Base-by-base conservation (phyloP, 805 yeast genomes). In the Candida coquimbonensis region DNA sequence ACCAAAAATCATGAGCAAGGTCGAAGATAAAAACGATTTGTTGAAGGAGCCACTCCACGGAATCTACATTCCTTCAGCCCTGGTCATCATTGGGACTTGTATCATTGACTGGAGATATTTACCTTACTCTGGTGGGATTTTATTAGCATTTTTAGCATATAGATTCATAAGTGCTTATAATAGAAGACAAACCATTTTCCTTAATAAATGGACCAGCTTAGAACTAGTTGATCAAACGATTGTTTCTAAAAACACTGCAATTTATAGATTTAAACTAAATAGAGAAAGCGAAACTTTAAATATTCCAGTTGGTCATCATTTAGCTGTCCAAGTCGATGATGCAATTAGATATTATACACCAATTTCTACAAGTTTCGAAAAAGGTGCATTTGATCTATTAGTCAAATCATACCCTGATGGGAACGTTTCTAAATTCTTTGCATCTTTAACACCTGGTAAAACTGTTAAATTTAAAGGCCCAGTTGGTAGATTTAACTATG, bases 391-490 rank as follows among this genome's bases (percentile, higher is more conserved):
- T 55, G 95, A 86, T 59, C 72, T 86, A 42, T 67, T 86, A 60
- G 85, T 86, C 36, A 86, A 86, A 64, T 83, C 89, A 3, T 85
- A 86, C 61, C 71, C 77, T 35, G 77, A 79, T 35, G 95, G 95
- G 34, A 72, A 63, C 46, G 87, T 86, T 8, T 82, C 90, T 7
- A 79, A 71, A 55, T 67, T 73, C 51, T 77, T 86, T 64, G 91
- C 91, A 5, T 59, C 70, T 50, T 70, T 86, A 55, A 68, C 65
- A 43, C 78, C 78, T 39, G 91, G 89, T 33, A 80, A 80, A 61
- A 70, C 74, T 19, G 85, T 84, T 17, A 75, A 76, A 50, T 84
- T 86, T 57, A 77, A 80, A 62, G 95, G 95, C 2, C 89, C 93
- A 16, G 84, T 84, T 42, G 93, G 95, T 14, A 74, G 81, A 60